A percentile compares a stretch with the other conserved stretches of the same genome.
phyloP scores from a whole-genome alignment of 1,284 basidiomycete genomes.

The Apiotrichum porosum region DNA sequence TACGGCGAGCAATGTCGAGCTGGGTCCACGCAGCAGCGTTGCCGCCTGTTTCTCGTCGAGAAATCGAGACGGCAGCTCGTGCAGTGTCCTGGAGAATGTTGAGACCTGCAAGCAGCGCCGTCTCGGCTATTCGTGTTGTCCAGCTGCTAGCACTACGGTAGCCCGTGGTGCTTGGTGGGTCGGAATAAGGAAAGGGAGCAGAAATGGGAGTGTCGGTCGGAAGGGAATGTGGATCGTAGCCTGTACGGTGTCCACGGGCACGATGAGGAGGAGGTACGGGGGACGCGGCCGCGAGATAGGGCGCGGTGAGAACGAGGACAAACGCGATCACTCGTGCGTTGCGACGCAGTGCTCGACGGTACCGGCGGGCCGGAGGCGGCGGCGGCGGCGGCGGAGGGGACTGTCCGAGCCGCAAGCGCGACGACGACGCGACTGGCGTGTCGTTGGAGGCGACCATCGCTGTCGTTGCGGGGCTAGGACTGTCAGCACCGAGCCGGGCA shows the following conservation, averaged over 20 bases:
- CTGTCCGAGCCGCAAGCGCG: conserved; percentile 3
- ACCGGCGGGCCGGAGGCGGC: neutral
- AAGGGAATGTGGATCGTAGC: conserved; percentile 9
- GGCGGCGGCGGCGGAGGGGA: neutral
- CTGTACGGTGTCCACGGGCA: neutral
- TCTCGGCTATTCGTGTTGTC: neutral
- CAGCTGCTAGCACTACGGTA: neutral
- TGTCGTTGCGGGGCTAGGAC: too few relatives aligned
- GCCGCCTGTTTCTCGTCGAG: neutral
- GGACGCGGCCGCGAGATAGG: conserved; percentile 25
- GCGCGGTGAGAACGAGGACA: conserved; percentile 27
- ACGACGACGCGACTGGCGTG: conserved; percentile 13
- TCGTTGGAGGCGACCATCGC: too few relatives aligned
- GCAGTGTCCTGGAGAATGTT: neutral
- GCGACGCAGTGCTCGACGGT: neutral
- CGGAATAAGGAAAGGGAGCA: too few relatives aligned
- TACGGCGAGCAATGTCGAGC: conserved; percentile 2
- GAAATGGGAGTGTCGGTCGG: neutral
- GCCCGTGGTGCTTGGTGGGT: neutral
- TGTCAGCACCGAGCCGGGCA: too few relatives aligned
- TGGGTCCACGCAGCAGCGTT: neutral
- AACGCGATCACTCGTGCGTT: conserved; percentile 8
- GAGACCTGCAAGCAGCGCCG: neutral
- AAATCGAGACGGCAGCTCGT: neutral
- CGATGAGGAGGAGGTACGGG: neutral